Conservation (phyloP, 2,329 filamentous ascomycete species). For the Trichoderma brevicompactum region DNA sequence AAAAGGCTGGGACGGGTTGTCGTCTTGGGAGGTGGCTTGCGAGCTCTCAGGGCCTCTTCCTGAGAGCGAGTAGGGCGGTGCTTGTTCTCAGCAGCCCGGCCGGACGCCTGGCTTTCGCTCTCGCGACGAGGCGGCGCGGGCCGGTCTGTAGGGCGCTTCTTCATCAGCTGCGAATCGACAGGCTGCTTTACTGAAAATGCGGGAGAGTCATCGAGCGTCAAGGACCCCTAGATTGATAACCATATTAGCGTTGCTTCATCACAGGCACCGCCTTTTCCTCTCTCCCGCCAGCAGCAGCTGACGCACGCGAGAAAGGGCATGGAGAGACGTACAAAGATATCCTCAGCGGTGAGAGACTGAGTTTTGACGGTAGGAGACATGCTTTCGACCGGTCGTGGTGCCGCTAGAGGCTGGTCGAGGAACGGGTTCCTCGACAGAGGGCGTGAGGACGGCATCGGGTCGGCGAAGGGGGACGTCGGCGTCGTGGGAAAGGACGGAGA, state of each 20-base stretch:
- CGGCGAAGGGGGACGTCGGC: slow-evolving; percentile 63
- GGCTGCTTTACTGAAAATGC: slow-evolving; percentile 41
- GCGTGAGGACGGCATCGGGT: slow-evolving; percentile 55
- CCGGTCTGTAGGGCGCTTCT: slow-evolving; percentile 44
- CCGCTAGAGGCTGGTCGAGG: slow-evolving; percentile 59
- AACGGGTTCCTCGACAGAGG: slow-evolving; percentile 77
- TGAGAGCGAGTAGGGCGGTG: slow-evolving; percentile 69
- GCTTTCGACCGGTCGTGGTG: slow-evolving; percentile 49
- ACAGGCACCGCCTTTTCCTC: neutral
- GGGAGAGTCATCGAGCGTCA: slow-evolving; percentile 66
- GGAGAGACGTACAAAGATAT: slow-evolving; percentile 72
- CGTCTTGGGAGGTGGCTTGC: slow-evolving; percentile 44
- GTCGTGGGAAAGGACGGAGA: slow-evolving; percentile 55
- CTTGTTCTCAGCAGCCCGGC: slow-evolving; percentile 41
- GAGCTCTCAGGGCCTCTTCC: slow-evolving; percentile 64
- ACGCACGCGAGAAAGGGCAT: slow-evolving; percentile 15
- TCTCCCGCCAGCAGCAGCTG: neutral
- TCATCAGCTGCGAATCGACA: slow-evolving; percentile 42
- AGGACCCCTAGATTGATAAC: slow-evolving; percentile 59
- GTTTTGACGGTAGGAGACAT: slow-evolving; percentile 56
- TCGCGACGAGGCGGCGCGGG: slow-evolving; percentile 33
- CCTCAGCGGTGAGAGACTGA: slow-evolving; percentile 62
- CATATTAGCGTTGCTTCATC: slow-evolving; percentile 15
- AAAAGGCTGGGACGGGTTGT: slow-evolving; percentile 39
- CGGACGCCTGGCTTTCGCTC: slow-evolving; percentile 54